phyloP scores from a whole-genome alignment of 768 basidiomycete species.

The Naematelia aurantialba region DNA sequence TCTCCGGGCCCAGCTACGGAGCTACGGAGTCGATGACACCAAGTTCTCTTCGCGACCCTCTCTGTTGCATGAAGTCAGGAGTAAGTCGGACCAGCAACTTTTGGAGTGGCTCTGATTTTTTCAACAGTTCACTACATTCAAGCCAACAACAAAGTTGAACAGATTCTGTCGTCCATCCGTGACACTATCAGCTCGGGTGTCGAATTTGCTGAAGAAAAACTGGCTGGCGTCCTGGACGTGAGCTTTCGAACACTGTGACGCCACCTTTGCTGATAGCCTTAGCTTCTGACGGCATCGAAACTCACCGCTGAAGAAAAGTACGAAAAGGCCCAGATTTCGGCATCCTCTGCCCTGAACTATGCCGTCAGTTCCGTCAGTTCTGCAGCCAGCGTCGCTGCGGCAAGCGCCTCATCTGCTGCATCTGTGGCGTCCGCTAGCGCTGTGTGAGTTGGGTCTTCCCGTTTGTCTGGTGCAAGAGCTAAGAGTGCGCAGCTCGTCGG shows the following conservation, averaged over 20 bases:
- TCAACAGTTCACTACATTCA: conserved; percentile 71
- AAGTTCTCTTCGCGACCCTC: conserved; percentile 62
- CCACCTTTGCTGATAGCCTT: conserved; percentile 44
- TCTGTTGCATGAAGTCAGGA: conserved; percentile 59
- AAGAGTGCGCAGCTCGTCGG: conserved; percentile 39
- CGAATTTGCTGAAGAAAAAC: conserved; percentile 70
- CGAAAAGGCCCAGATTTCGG: conserved; percentile 45
- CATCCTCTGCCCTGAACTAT: conserved; percentile 34
- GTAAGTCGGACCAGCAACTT: conserved; percentile 53
- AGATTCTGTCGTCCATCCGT: conserved; percentile 60
- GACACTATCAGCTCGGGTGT: conserved; percentile 66
- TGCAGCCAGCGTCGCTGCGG: conserved; percentile 36
- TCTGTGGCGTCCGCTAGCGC: conserved; percentile 43
- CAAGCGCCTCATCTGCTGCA: conserved; percentile 47
- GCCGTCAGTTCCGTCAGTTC: conserved; percentile 41
- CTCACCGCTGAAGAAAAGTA: conserved; percentile 48
- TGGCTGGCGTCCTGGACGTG: conserved; percentile 52
- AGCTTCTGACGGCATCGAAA: conserved; percentile 49
- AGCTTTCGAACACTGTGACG: conserved; percentile 6
- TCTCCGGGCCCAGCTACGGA: conserved; percentile 80
- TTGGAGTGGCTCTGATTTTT: conserved; percentile 9
- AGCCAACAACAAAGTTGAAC: conserved; percentile 59
- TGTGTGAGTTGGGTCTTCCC: conserved; percentile 30
- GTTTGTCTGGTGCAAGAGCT: not conserved
- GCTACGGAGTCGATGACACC: conserved; percentile 69